These are phyloP conservation scores for Dendrobium officinale DNA, from an alignment of 106 monocot genomes.

Conservation along the genomic window DNA sequence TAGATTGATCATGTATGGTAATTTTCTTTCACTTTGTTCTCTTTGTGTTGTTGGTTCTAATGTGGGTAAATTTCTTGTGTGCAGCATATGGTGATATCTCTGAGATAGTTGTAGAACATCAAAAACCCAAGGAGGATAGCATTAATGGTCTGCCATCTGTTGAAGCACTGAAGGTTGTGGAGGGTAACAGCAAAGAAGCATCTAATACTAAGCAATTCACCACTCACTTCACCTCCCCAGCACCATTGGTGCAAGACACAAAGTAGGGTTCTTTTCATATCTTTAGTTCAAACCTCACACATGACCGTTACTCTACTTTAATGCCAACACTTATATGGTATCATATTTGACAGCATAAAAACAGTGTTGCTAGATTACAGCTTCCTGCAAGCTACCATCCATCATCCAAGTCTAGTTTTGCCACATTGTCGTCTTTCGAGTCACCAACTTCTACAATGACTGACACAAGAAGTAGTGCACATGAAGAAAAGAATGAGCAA, in stretches of 20 bases:
- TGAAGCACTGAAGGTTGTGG: slow-evolving; percentile 11
- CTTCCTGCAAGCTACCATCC: slow-evolving; percentile 20
- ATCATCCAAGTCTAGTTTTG: slow-evolving; percentile 36
- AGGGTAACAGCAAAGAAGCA: slow-evolving; percentile 5
- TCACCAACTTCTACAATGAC: slow-evolving; percentile 24
- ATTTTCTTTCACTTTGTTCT: not conserved
- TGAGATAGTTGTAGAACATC: slow-evolving; percentile 23
- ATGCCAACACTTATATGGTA: not conserved
- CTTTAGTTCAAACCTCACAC: not conserved
- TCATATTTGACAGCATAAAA: slow-evolving; percentile 17
- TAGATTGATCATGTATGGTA: not conserved
- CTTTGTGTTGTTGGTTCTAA: not conserved
- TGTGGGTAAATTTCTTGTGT: not conserved
- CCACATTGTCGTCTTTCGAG: slow-evolving; percentile 9
- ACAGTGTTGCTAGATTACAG: slow-evolving; percentile 19
- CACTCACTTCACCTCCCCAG: slow-evolving; percentile 29
- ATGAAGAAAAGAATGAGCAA: slow-evolving; percentile 10
- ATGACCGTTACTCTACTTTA: not conserved
- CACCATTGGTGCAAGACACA: slow-evolving; percentile 24
- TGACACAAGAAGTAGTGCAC: slow-evolving; percentile 5
- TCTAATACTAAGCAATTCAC: not conserved
- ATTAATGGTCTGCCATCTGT: slow-evolving; percentile 9
- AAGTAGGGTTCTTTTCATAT: slow-evolving; percentile 23
- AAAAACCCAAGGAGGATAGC: slow-evolving; percentile 14
- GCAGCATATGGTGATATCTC: slow-evolving; percentile 23